Evolutionary conservation across 129 eudicot genomes (phyloP).

Genomic region (Sambucus nigra): DNA sequence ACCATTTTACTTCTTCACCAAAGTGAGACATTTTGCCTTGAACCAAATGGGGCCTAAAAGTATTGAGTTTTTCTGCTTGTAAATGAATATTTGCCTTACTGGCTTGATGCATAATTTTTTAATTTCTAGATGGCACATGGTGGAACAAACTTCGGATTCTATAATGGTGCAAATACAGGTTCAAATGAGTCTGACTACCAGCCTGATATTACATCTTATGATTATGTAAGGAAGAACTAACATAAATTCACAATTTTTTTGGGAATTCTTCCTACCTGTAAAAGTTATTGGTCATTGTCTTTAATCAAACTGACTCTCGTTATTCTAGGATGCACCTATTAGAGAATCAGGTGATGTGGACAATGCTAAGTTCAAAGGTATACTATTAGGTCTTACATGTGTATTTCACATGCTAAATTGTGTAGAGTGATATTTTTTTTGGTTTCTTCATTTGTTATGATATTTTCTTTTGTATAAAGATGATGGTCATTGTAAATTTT

Average conservation of each 20-base stretch:
- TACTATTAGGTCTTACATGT: neutral
- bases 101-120: slow-evolving; percentile 10
- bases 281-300: neutral
- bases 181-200: slow-evolving; percentile 60
- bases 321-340: slow-evolving; percentile 87
- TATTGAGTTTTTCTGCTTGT: neutral
- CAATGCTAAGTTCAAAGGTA: slow-evolving; percentile 73
- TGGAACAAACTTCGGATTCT: slow-evolving; percentile 95
- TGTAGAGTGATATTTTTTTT: neutral
- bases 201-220: slow-evolving; percentile 97
- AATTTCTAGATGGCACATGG: slow-evolving; percentile 84
- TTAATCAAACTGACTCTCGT: slow-evolving; percentile 6
- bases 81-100: slow-evolving; percentile 4
- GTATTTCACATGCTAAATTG: no score
- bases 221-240: slow-evolving; percentile 52
- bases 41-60: no score
- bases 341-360: slow-evolving; percentile 89
- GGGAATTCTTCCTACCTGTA: neutral
- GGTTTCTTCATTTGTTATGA: neutral
- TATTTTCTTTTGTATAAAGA: no score
- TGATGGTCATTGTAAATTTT: no score
- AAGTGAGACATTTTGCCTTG: no score
- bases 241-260: no score
- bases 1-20: no score
- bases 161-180: slow-evolving; percentile 83